Conservation (phyloP, 441 rosid genomes). For the Jatropha multifida region DNA sequence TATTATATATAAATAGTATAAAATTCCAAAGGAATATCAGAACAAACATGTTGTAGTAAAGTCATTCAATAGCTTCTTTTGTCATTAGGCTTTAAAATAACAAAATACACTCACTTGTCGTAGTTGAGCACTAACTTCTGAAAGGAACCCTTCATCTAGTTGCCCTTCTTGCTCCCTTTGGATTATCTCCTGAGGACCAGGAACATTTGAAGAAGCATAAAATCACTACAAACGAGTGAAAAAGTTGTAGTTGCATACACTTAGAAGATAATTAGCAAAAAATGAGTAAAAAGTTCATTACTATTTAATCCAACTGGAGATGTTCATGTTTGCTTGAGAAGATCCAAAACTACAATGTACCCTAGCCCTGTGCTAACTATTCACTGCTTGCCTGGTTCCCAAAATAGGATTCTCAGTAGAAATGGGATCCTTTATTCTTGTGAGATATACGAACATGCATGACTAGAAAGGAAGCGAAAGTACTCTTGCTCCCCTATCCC, state of each 20-base stretch:
- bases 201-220: neutral
- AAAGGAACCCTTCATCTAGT: slow-evolving; percentile 87
- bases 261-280: neutral
- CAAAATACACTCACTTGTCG: slow-evolving; percentile 59
- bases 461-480: no score
- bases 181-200: slow-evolving; percentile 48
- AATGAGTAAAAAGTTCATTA: neutral
- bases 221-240: slow-evolving; percentile 1
- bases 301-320: neutral
- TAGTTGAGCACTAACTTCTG: slow-evolving; percentile 88
- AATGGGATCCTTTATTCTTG: neutral
- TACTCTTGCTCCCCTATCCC: neutral
- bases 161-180: slow-evolving; percentile 79
- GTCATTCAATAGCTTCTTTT: neutral
- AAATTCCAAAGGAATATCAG: slow-evolving; percentile 1
- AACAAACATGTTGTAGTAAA: neutral
- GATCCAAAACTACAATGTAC: neutral
- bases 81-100: neutral
- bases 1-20: neutral
- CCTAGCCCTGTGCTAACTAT: neutral
- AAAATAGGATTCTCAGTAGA: neutral
- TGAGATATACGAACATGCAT: neutral
- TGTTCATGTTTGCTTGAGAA: neutral
- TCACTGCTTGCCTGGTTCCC: neutral
- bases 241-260: neutral